These are phyloP conservation scores for Daldinia bambusicola DNA, from an alignment of 495 filamentous ascomycete species.

Conservation along the genomic window DNA sequence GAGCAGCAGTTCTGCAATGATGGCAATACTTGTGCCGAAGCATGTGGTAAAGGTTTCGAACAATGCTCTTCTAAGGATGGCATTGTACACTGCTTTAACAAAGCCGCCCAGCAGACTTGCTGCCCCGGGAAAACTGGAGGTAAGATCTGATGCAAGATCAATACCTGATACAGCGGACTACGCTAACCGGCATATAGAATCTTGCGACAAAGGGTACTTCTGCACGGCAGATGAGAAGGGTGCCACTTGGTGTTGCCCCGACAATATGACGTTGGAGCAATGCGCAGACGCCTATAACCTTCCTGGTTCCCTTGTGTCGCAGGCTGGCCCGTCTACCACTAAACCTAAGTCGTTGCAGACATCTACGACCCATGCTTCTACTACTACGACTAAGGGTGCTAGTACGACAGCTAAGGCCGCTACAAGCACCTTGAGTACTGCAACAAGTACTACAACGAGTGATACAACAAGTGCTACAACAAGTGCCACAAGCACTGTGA, in stretches of 20 bases:
- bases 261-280: slow-evolving; percentile 52
- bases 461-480: slow-evolving; percentile 5
- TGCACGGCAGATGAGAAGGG: slow-evolving; percentile 53
- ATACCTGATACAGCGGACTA: background rate
- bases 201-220: slow-evolving; percentile 61
- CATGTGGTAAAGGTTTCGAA: slow-evolving; percentile 58
- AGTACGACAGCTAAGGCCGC: slow-evolving; percentile 30
- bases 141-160: slow-evolving; percentile 22
- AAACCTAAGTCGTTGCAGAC: slow-evolving; percentile 9
- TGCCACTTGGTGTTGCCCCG: slow-evolving; percentile 60
- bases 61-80: slow-evolving; percentile 54
- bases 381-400: slow-evolving; percentile 18
- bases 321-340: slow-evolving; percentile 35
- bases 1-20: slow-evolving; percentile 52
- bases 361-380: slow-evolving; percentile 26
- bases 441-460: slow-evolving; percentile 13
- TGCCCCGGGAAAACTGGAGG: slow-evolving; percentile 57
- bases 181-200: slow-evolving; percentile 50
- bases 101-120: slow-evolving; percentile 54
- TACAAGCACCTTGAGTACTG: slow-evolving; percentile 10
- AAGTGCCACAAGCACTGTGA: slow-evolving; percentile 12
- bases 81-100: slow-evolving; percentile 59
- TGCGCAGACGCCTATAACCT: slow-evolving; percentile 56
- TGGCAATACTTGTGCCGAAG: slow-evolving; percentile 58
- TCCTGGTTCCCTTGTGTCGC: slow-evolving; percentile 51